phyloP scores from a whole-genome alignment of 306 rosid species.

The Lupinus albus region DNA sequence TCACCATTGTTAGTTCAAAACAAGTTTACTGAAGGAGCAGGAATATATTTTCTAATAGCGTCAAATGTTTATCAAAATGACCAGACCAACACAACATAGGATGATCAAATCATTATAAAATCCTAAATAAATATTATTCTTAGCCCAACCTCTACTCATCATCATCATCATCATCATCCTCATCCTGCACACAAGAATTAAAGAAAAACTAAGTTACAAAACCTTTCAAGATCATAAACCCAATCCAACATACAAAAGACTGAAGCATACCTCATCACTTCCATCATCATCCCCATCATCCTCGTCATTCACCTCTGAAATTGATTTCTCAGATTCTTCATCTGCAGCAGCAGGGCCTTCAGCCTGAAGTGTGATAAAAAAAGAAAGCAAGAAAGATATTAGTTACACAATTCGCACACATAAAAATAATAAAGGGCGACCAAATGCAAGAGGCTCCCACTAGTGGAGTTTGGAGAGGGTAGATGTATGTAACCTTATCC shows the following conservation, averaged over 20 bases:
- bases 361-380: constrained; percentile 44
- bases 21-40: constrained; percentile 45
- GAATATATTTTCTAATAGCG: constrained; percentile 35
- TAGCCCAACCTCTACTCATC: constrained; percentile 56
- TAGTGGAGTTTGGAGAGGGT: too few species aligned
- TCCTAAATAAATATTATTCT: constrained; percentile 46
- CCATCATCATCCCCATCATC: constrained; percentile 63
- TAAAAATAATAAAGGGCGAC: too few species aligned
- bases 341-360: constrained; percentile 59
- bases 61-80: constrained; percentile 48
- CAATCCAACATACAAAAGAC: background rate
- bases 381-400: background rate
- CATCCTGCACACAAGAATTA: constrained; percentile 48
- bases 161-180: constrained; percentile 70
- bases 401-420: background rate
- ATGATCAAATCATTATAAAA: constrained; percentile 39
- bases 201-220: background rate
- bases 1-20: constrained; percentile 46
- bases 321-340: constrained; percentile 63
- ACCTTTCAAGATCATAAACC: background rate
- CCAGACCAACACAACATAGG: constrained; percentile 42
- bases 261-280: constrained; percentile 61
- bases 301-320: constrained; percentile 70
- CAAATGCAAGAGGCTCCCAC: too few species aligned
- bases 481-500: too few species aligned